Evolutionary conservation across 2,329 filamentous ascomycete genomes (phyloP).

Genomic region (Trichoderma atroviride): DNA sequence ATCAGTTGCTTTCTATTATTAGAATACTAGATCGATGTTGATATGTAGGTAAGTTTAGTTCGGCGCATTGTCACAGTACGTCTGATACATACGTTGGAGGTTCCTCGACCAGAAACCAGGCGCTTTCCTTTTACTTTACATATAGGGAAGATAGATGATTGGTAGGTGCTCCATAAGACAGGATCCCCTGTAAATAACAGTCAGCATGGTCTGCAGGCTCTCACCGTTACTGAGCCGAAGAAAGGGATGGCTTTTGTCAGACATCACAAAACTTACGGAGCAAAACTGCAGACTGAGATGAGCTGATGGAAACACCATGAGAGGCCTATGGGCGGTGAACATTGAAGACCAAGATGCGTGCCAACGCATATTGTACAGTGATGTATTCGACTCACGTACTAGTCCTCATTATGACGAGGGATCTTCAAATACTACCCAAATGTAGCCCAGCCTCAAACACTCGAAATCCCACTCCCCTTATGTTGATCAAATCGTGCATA

Average conservation of each 20-base stretch:
- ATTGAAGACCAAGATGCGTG: background rate
- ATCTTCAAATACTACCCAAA: background rate
- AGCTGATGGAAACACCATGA: background rate
- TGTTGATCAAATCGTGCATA: background rate
- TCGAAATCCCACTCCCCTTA: background rate
- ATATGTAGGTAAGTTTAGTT: background rate
- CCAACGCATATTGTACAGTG: background rate
- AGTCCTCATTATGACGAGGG: background rate
- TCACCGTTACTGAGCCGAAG: background rate
- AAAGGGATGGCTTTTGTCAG: background rate
- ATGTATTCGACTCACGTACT: background rate
- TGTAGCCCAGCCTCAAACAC: background rate
- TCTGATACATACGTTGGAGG: too few species aligned
- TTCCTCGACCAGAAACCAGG: background rate
- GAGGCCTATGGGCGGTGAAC: background rate
- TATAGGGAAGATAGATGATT: background rate
- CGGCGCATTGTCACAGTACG: background rate
- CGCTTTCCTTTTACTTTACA: background rate
- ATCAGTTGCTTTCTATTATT: background rate
- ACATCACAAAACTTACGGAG: background rate
- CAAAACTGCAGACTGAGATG: background rate
- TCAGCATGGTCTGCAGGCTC: background rate
- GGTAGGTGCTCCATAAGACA: background rate
- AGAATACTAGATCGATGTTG: background rate
- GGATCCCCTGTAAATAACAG: background rate